Evolutionary conservation across 768 basidiomycete species (phyloP), one percentile per base, ranked within the genome.

Genomic region (Trametes maxima): DNA sequence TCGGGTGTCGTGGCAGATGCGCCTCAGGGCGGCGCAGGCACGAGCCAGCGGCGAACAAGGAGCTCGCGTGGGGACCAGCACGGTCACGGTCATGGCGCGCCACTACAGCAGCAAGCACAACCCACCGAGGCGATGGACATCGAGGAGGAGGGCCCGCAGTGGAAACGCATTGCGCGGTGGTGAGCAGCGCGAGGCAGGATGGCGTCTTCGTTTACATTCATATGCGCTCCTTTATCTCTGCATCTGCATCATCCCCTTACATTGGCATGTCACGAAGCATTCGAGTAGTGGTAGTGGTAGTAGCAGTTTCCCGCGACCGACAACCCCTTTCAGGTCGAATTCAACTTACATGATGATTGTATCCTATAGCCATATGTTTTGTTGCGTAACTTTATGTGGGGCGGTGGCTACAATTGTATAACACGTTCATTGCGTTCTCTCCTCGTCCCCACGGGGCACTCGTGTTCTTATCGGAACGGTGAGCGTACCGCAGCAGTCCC

Each of bases 101-200:
- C 19, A 5, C 44, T 54, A 22, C 50, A 59, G 40, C 43, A 47
- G 19, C 54, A 45, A n/a, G n/a, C n/a, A 72, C 54, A 57, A 42
- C 68, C 74, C 24, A 82, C 84, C 50, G 82, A 81, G 16, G 70
- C 70, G 36, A 74, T 74, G 62, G 90, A 91, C 84, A 89, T 92
- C 43, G 78, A 91, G 17, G 90, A 92, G 66, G 90, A 92, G 54
- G 81, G 81, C 16, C 80, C 89, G 56, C 90, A 92, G 69, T 78
- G 90, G 68, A 92, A 92, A 69, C 81, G 90, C 48, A 80, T 89
- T 36, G 80, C 88, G 11, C 79, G 90, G 67, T 78, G 90, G 64
- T 91, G 70, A 78, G 57, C 19, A 7, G 2, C 24, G 46, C 22
- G 14, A 8, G 11, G 5, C 11, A 5, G 21, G 25, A 25, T 16